phyloP scores from a whole-genome alignment of 202 grass and related monocot genomes.

The Carex sylvatica region DNA sequence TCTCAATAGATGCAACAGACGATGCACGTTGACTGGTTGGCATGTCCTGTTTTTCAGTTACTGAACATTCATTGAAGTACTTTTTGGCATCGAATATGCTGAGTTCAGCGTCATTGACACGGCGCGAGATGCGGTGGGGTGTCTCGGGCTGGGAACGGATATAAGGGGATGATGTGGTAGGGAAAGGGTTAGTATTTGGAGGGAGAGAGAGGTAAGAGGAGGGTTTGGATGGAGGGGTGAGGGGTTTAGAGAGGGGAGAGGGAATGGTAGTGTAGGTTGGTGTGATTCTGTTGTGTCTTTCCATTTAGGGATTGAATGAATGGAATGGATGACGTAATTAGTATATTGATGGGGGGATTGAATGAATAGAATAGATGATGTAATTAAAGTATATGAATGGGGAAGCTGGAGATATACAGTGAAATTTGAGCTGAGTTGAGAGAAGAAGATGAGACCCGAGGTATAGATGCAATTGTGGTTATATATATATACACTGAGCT shows the following conservation, averaged over 20 bases:
- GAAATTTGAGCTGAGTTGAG: neutral
- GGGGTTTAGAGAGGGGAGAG: neutral
- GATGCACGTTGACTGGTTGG: constrained; percentile 8
- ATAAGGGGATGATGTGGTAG: neutral
- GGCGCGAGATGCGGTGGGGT: constrained; percentile 3
- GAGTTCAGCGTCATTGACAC: constrained; percentile 32
- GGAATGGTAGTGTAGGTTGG: constrained; percentile 7
- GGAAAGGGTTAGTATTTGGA: constrained; percentile 15
- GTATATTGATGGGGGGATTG: neutral
- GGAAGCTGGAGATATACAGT: neutral
- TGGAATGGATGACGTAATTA: neutral
- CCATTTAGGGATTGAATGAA: constrained; percentile 22
- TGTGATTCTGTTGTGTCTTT: constrained; percentile 27
- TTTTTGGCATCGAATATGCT: constrained; percentile 44
- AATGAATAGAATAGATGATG: neutral
- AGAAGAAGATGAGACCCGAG: neutral
- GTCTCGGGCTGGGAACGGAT: neutral
- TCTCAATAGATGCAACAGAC: constrained; percentile 27
- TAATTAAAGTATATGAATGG: neutral
- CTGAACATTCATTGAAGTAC: constrained; percentile 31
- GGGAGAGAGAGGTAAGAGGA: constrained; percentile 13
- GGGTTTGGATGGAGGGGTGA: neutral
- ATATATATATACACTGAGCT: neutral
- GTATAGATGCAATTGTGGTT: neutral
- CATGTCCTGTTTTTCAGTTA: constrained; percentile 19